Base-by-base conservation (phyloP, 441 rosid species). In the Brassica balearica region DNA sequence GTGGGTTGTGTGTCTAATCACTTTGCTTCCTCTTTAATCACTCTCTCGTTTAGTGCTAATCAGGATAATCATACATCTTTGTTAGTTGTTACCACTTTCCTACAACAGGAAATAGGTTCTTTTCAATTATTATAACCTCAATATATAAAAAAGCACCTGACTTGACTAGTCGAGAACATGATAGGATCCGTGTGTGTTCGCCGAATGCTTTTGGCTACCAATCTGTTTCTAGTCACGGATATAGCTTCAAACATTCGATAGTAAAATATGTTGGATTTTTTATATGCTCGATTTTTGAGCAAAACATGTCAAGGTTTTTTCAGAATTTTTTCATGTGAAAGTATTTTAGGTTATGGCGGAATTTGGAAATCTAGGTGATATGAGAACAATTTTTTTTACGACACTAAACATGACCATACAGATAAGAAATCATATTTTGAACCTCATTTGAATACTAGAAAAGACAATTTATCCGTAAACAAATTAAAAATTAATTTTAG, bases 21-120 rank as follows among this genome's bases (percentile, higher is more conserved):
- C 75, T 79, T 79, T 74, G 82, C 79, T 74, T 69, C 53, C 56
- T 74, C 74, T 79, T 23, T 79, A 79, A 79, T 74, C 75, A 22
- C 65, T 60, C 36, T 23, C 64, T 60, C 36, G 59, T 53, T 60
- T 5, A 60, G 65, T 61, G 65, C 65, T 61, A 61, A 61, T 61
- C 65, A 60, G 65, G 34, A 60, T 4, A 60, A 60, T 23, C 65
- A 60, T 5, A 60, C 34, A 11, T 53, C 22, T 53, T 53, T 53
- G 56, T 53, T 53, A 15, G 2, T 15, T 15, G 59, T 17, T 60
- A 23, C 65, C 34, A 60, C 65, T 63, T 71, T 15, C 41, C 62
- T 66, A 71, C 72, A 23, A 64, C 27, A 56, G 36, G 9, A 64
- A 56, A 53, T 32, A 15, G 60, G 8, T 12, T 8, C 1, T 14